Conservation (phyloP, 2,329 filamentous ascomycete genomes). For the Aspergillus alliaceus region DNA sequence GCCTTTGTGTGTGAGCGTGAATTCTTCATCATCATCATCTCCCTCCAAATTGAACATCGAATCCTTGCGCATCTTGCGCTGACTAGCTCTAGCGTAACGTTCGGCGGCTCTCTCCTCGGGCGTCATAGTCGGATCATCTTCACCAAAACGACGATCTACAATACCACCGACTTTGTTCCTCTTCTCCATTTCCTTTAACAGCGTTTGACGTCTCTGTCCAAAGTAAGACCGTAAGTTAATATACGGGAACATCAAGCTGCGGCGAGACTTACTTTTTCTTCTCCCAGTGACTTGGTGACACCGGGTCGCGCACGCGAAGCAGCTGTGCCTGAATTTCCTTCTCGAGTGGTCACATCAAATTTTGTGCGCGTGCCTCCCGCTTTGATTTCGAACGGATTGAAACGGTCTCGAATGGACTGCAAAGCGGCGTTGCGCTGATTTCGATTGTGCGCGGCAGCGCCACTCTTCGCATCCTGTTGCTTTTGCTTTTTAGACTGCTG, state of each 20-base stretch:
- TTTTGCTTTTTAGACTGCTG: slow-evolving; percentile 96
- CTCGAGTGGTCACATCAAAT: slow-evolving; percentile 76
- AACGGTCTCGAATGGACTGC: slow-evolving; percentile 85
- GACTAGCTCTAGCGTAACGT: slow-evolving; percentile 85
- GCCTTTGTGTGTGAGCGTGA: slow-evolving; percentile 79
- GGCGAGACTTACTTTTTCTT: slow-evolving; percentile 67
- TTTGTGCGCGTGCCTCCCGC: slow-evolving; percentile 75
- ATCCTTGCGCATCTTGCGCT: slow-evolving; percentile 71
- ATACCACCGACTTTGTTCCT: slow-evolving; percentile 91
- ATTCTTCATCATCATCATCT: slow-evolving; percentile 69
- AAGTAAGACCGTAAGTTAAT: slow-evolving; percentile 12
- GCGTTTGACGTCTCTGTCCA: slow-evolving; percentile 69
- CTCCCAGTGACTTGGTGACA: slow-evolving; percentile 79
- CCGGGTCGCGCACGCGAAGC: slow-evolving; percentile 72
- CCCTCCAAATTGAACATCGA: slow-evolving; percentile 91
- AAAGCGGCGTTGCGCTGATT: slow-evolving; percentile 75
- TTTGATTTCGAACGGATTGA: slow-evolving; percentile 97
- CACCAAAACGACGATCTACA: slow-evolving; percentile 89
- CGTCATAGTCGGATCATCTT: slow-evolving; percentile 91
- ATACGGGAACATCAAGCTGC: not conserved
- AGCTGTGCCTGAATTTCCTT: slow-evolving; percentile 47
- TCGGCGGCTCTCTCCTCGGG: slow-evolving; percentile 90
- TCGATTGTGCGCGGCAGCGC: slow-evolving; percentile 69
- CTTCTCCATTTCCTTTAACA: slow-evolving; percentile 85
- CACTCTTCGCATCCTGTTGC: slow-evolving; percentile 68